phyloP scores from a whole-genome alignment of 176 grass and related monocot genomes.

The Oryza coarctata region DNA sequence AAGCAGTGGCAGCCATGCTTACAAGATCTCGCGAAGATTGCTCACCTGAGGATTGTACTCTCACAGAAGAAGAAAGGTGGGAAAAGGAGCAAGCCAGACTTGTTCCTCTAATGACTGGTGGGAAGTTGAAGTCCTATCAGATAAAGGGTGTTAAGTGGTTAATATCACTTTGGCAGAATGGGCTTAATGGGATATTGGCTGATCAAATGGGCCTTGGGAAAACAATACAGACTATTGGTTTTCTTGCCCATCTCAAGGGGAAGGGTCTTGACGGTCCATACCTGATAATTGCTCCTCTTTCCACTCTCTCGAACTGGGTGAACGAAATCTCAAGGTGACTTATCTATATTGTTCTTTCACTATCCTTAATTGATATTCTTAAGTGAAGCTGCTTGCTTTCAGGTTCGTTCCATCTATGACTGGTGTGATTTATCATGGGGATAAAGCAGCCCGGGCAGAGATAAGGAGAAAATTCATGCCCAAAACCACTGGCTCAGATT shows the following conservation, averaged over 20 bases:
- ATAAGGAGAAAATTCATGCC: conserved; percentile 85
- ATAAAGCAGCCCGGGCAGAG: conserved; percentile 59
- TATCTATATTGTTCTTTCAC: not conserved
- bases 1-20: conserved; percentile 88
- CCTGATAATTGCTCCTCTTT: conserved; percentile 91
- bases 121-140: conserved; percentile 89
- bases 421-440: conserved; percentile 85
- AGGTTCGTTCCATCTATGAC: conserved; percentile 81
- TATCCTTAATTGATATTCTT: conserved; percentile 19
- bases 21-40: conserved; percentile 62
- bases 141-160: conserved; percentile 98
- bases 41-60: conserved; percentile 47
- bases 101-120: conserved; percentile 91
- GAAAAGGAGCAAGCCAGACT: conserved; percentile 73
- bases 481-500: conserved; percentile 54
- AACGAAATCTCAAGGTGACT: conserved; percentile 83
- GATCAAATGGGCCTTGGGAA: conserved; percentile 99
- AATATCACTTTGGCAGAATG: conserved; percentile 98
- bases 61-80: conserved; percentile 71
- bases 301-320: conserved; percentile 97
- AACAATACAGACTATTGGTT: conserved; percentile 95
- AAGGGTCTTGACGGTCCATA: conserved; percentile 87
- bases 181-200: conserved; percentile 87
- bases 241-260: conserved; percentile 96
- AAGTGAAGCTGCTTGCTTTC: conserved; percentile 33